Evolutionary conservation across 345 rosid species (phyloP), one percentile per base, ranked within the genome.

Genomic region (Diplotaxis tenuifolia): DNA sequence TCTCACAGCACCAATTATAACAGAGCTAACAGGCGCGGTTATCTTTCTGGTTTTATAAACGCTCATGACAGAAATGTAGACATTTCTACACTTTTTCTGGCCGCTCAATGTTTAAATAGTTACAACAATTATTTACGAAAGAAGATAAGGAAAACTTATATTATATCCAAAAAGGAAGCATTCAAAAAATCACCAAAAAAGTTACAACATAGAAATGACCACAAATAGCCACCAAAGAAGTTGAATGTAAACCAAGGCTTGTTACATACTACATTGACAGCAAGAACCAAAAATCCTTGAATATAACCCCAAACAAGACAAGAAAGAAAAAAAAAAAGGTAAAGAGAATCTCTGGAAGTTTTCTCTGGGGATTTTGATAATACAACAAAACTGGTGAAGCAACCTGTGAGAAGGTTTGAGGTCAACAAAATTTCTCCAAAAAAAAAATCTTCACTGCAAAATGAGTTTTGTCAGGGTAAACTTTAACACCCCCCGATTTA

Each of bases 371-470:
- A 63, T 31, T 12, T 32, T 71, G 72, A 77, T 65, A 65, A 59
- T 77, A 77, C 76, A 77, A 71, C 80, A 77, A 71, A 77, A 77
- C 72, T 77, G 72, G 80, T 65, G 80, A 59, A 71, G 76, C 70
- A 50, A 61, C 72, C 66, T 47, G 71, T 21, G 18, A n/a, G n/a
- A 38, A 65, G 65, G 60, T 62, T 62, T 75, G 18, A 42, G 53
- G 67, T 64, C 71, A 70, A 62, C 65, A 27, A 70, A 63, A 58
- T 70, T 76, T 75, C n/a, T n/a, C n/a, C n/a, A 25, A 25, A 2
- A 45, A 49, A 63, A 29, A 60, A 7, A 31, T 70, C 72, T 71
- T 65, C 75, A 64, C 80, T 59, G 71, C 75, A 71, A 57, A 76
- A 71, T 71, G 76, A 65, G 66, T 56, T 71, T 70, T 56, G 75